phyloP scores from a whole-genome alignment of 345 rosid genomes.

The Gossypium herbaceum region DNA sequence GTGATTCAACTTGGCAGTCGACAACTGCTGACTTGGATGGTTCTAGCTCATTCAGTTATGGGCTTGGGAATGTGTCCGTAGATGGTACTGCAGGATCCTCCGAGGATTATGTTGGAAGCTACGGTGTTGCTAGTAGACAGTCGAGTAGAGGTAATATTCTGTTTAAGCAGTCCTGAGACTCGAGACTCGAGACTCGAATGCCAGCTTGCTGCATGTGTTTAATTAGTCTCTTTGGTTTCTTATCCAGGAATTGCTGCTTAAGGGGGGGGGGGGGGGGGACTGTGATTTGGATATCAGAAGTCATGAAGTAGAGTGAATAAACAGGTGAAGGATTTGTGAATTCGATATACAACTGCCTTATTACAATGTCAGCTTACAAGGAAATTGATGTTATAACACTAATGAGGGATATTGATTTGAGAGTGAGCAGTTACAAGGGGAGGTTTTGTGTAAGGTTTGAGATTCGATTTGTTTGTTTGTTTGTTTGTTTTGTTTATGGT shows the following conservation, averaged over 20 bases:
- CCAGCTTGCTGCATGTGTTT: constrained; percentile 6
- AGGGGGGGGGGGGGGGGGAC: too few species aligned
- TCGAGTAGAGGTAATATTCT: constrained; percentile 68
- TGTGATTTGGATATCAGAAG: too few species aligned
- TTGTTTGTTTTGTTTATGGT: background rate
- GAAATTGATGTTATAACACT: constrained; percentile 36
- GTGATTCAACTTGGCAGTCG: constrained; percentile 77
- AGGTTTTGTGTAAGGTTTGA: constrained; percentile 45
- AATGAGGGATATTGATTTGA: constrained; percentile 38
- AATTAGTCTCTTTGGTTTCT: background rate
- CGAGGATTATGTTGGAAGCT: constrained; percentile 68
- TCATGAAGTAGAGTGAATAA: too few species aligned
- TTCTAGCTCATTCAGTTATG: constrained; percentile 62
- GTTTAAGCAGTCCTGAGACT: background rate
- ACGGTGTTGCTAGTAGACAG: constrained; percentile 68
- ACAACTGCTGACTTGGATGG: constrained; percentile 56
- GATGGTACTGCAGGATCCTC: constrained; percentile 59
- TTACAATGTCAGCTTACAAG: background rate
- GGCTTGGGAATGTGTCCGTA: constrained; percentile 55
- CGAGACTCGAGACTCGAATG: background rate
- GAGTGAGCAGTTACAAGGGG: constrained; percentile 38
- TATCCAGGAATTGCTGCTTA: too few species aligned
- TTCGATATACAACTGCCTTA: too few species aligned
- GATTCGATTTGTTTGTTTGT: constrained; percentile 22
- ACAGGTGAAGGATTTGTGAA: too few species aligned